phyloP scores from a whole-genome alignment of 2,329 filamentous ascomycete species.

The Cercospora zeae-maydis region DNA sequence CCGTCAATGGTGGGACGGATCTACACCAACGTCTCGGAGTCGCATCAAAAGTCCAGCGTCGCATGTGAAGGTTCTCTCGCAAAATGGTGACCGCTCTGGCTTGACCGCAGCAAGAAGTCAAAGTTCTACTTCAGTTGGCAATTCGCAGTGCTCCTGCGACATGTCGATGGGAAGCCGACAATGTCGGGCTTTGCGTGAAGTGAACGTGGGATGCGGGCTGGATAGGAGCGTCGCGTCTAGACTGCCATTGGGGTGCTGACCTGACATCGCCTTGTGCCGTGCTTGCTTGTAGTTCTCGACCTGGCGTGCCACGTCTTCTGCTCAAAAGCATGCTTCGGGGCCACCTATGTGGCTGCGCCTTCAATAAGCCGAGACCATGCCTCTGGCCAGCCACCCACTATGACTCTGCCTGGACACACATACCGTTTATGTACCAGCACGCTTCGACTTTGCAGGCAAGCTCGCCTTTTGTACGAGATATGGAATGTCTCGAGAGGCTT shows the following conservation, averaged over 20 bases:
- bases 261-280: neutral
- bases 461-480: neutral
- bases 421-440: neutral
- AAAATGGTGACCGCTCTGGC: neutral
- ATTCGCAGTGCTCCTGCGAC: neutral
- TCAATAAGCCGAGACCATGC: too few species aligned
- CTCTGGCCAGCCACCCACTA: neutral
- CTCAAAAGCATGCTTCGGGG: neutral
- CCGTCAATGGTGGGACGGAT: neutral
- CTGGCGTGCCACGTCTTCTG: neutral
- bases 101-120: neutral
- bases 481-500: too few species aligned
- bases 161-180: neutral
- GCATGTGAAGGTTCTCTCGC: neutral
- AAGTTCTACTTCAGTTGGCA: neutral
- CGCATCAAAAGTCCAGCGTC: neutral
- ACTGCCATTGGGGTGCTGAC: neutral
- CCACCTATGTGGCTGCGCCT: neutral
- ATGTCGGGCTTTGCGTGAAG: neutral
- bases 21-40: neutral
- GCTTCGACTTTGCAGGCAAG: neutral
- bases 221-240: neutral
- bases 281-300: too few species aligned
- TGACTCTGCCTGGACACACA: neutral
- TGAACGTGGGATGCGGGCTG: too few species aligned